These are phyloP conservation scores for Yarrowia yakushimensis DNA, from an alignment of 805 yeast genomes.

Conservation along the genomic window DNA sequence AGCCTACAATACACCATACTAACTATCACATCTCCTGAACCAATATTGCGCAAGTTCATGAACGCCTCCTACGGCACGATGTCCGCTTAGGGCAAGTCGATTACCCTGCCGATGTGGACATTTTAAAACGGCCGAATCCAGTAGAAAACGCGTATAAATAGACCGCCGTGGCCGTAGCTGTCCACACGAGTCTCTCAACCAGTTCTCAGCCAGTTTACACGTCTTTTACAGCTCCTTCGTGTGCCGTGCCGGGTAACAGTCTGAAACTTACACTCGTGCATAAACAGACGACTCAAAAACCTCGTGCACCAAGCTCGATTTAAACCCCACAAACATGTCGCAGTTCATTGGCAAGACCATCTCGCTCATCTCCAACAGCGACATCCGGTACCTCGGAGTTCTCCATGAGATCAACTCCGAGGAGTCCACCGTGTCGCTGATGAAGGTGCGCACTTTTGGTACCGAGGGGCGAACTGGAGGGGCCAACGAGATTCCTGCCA, in stretches of 20 bases:
- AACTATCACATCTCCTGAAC: neutral
- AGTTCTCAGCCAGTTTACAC: too few species aligned
- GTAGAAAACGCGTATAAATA: neutral
- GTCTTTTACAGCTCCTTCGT: too few species aligned
- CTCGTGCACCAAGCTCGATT: neutral
- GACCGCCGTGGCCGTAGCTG: neutral
- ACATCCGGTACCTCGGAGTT: slow-evolving; percentile 84
- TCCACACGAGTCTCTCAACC: too few species aligned
- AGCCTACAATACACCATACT: too few species aligned
- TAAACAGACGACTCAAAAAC: neutral
- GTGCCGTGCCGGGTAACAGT: neutral
- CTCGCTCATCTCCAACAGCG: slow-evolving; percentile 71
- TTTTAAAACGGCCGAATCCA: neutral
- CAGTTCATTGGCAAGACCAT: slow-evolving; percentile 90
- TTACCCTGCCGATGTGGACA: neutral
- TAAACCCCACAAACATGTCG: slow-evolving; percentile 53
- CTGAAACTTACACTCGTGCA: neutral
- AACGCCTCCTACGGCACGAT: neutral
- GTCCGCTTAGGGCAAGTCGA: neutral
- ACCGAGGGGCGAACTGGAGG: slow-evolving; percentile 84
- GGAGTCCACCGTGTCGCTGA: slow-evolving; percentile 81
- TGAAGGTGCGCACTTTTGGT: slow-evolving; percentile 77
- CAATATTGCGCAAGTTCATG: neutral
- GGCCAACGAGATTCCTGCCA: slow-evolving; percentile 66
- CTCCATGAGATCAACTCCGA: slow-evolving; percentile 85